Base-by-base conservation (phyloP, 768 basidiomycete species). In the Hypholoma fasciculare region DNA sequence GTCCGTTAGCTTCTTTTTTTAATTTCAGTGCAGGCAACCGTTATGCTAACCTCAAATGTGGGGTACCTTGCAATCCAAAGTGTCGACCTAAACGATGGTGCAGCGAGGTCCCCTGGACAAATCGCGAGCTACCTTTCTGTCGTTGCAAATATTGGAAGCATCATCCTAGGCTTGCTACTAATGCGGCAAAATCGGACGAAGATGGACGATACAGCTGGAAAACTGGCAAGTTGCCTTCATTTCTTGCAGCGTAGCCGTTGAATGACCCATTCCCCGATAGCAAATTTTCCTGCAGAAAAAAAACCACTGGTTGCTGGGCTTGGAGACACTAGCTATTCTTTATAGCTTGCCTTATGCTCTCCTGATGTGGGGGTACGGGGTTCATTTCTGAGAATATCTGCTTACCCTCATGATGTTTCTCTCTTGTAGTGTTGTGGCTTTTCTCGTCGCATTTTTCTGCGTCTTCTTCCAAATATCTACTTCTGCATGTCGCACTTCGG, bases 1-100 rank as follows among this genome's bases (percentile, higher is more conserved):
- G n/a, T n/a, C n/a, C n/a, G n/a, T n/a, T n/a, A n/a, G n/a, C n/a
- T n/a, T n/a, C n/a, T n/a, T n/a, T n/a, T n/a, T n/a, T n/a, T n/a
- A n/a, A n/a, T n/a, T n/a, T n/a, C n/a, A n/a, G n/a, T n/a, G n/a
- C 42, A 87, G 85, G 78, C 78, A 2, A 83, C 82, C 0, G 83
- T 87, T 2, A 70, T 88, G 16, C 64, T 88, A 23, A 81, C 80
- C 37, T 82, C 81, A 12, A 86, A 86, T 49, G 82, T 88, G 0
- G 80, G 77, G 0, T 85, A 87, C 61, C 70, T 89, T 16, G 79
- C 84, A 1, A 85, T 87, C 39, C 74, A 75, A 52, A 76, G 71
- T 40, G 69, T 78, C 6, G 74, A 78, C 52, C 65, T 65, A 11
- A 59, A 63, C 4, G 58, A 56, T 13, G 54, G 56, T n/a, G 52